Conservation (phyloP, 352 stramenopile genomes). For the Phytophthora quininea region DNA sequence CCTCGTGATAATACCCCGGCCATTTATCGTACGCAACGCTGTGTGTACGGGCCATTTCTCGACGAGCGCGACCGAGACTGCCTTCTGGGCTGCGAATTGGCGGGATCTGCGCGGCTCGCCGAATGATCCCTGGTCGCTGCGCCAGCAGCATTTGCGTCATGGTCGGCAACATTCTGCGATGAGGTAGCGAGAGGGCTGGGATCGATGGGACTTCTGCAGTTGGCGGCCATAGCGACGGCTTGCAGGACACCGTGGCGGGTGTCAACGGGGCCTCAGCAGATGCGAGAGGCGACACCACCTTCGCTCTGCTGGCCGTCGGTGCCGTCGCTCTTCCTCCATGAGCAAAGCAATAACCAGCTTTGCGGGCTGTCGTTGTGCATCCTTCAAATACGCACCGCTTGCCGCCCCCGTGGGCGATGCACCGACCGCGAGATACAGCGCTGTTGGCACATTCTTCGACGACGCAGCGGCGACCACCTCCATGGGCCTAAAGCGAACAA, state of each 20-base stretch:
- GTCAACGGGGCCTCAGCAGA: constrained; percentile 10
- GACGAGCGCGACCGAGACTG: constrained; percentile 10
- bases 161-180: constrained; percentile 35
- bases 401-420: constrained; percentile 82
- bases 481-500: constrained; percentile 46
- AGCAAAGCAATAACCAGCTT: constrained; percentile 84
- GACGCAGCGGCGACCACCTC: constrained; percentile 79
- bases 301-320: constrained; percentile 21
- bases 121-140: constrained; percentile 29
- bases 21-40: constrained; percentile 6
- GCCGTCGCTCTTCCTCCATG: constrained; percentile 59
- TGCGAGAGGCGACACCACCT: constrained; percentile 12
- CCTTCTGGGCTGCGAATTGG: constrained; percentile 31
- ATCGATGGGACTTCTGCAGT: constrained; percentile 28
- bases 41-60: constrained; percentile 1
- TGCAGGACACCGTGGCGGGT: constrained; percentile 13
- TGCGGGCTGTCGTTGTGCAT: constrained; percentile 80
- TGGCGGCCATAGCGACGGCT: constrained; percentile 16
- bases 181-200: constrained; percentile 31
- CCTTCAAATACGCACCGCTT: constrained; percentile 79
- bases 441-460: constrained; percentile 71
- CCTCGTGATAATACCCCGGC: neutral
- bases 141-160: constrained; percentile 37
- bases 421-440: constrained; percentile 83
- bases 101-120: constrained; percentile 28